Percentiles rank a stretch among this genome's conserved stretches.
These are phyloP conservation scores for Senna tora DNA, from an alignment of 306 rosid species.

Conservation along the genomic window DNA sequence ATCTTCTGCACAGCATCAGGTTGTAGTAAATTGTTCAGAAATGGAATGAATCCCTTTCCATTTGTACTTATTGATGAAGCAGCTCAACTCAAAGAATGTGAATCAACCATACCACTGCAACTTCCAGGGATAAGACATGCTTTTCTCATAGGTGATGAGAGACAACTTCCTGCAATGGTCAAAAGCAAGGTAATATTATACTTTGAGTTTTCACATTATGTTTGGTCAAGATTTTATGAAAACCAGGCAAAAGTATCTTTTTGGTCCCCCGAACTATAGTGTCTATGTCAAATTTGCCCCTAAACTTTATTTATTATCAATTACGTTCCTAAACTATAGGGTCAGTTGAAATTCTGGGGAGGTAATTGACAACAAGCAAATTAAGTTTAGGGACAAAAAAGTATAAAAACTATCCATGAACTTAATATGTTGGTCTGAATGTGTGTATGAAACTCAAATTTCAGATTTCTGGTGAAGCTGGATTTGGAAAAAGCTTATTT, in stretches of 20 bases:
- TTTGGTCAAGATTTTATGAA: not conserved
- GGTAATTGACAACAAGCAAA: too few species aligned
- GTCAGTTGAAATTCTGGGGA: too few species aligned
- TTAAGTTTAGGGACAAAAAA: too few species aligned
- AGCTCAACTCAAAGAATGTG: constrained; percentile 66
- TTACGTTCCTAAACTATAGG: too few species aligned
- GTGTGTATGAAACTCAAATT: not conserved
- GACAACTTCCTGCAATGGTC: constrained; percentile 66
- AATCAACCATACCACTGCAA: constrained; percentile 59
- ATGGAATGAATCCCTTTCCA: constrained; percentile 11
- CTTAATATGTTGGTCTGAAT: not conserved
- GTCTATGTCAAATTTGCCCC: too few species aligned
- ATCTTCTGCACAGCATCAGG: constrained; percentile 52
- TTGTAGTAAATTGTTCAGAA: constrained; percentile 39
- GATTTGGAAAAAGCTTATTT: constrained; percentile 55
- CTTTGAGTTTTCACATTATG: not conserved
- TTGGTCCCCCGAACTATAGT: too few species aligned
- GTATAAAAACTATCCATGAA: too few species aligned
- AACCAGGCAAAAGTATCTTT: too few species aligned
- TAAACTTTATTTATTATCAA: too few species aligned
- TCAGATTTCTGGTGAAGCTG: constrained; percentile 41
- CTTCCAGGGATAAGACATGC: constrained; percentile 47
- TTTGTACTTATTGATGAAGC: constrained; percentile 61
- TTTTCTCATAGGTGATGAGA: constrained; percentile 60
- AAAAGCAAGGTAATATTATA: constrained; percentile 72